phyloP scores from a whole-genome alignment of 495 filamentous ascomycete genomes.

The Penicillium mononematosum region DNA sequence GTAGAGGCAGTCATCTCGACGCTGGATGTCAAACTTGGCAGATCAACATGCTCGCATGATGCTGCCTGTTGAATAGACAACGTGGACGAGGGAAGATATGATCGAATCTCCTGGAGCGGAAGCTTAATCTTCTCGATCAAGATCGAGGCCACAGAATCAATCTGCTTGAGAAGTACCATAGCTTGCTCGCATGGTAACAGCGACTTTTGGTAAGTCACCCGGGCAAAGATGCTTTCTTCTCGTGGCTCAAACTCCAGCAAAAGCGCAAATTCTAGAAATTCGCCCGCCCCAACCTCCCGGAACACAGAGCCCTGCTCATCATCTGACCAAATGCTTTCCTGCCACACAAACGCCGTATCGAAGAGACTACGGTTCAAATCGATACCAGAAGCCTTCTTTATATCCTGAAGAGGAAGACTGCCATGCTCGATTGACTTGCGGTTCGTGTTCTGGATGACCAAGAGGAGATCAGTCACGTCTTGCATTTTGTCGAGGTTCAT shows the following conservation, averaged over 20 bases:
- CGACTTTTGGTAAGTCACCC: slow-evolving; percentile 52
- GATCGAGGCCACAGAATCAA: slow-evolving; percentile 50
- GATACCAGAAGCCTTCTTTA: slow-evolving; percentile 57
- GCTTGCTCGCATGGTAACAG: slow-evolving; percentile 50
- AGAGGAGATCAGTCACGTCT: slow-evolving; percentile 56
- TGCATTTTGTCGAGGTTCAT: slow-evolving; percentile 45
- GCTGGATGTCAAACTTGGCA: slow-evolving; percentile 41
- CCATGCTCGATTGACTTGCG: slow-evolving; percentile 58
- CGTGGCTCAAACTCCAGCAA: slow-evolving; percentile 68
- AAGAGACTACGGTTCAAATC: slow-evolving; percentile 54
- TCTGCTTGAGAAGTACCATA: slow-evolving; percentile 53
- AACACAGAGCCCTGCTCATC: slow-evolving; percentile 34
- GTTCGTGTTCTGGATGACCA: slow-evolving; percentile 58
- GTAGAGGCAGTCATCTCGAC: slow-evolving; percentile 52
- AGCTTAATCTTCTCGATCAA: slow-evolving; percentile 43
- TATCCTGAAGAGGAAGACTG: slow-evolving; percentile 60
- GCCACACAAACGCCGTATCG: slow-evolving; percentile 74
- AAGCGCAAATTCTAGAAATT: slow-evolving; percentile 71
- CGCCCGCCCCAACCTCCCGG: slow-evolving; percentile 51
- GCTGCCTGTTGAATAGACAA: slow-evolving; percentile 57
- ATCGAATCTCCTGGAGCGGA: slow-evolving; percentile 34
- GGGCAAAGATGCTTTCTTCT: slow-evolving; percentile 36
- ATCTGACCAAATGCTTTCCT: slow-evolving; percentile 58
- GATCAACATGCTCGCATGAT: slow-evolving; percentile 17
- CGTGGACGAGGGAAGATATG: slow-evolving; percentile 30